Percentiles rank a stretch among this genome's conserved stretches.
phyloP scores from a whole-genome alignment of 2,329 filamentous ascomycete species.

The Fusarium sp. region DNA sequence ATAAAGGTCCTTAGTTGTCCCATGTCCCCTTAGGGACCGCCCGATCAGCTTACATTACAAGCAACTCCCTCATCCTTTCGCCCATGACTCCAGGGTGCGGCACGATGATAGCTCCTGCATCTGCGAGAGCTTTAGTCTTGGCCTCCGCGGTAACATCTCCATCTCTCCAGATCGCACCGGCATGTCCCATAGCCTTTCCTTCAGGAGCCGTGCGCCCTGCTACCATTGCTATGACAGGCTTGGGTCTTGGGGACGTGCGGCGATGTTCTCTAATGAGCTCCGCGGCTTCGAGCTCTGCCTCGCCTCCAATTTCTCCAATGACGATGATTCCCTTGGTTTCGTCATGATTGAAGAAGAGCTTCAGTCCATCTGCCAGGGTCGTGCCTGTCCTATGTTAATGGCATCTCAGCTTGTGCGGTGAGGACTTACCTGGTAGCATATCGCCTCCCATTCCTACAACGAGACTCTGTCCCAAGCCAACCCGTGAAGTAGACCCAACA shows the following conservation, averaged over 20 bases:
- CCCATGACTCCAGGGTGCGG: conserved; percentile 53
- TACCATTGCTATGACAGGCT: conserved; percentile 71
- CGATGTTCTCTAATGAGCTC: conserved; percentile 75
- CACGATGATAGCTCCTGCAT: conserved; percentile 50
- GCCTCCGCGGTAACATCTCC: conserved; percentile 45
- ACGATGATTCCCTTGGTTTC: conserved; percentile 77
- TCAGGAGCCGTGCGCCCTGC: conserved; percentile 69
- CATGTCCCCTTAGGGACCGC: no score
- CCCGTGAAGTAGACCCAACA: conserved; percentile 76
- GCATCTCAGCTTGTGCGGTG: accelerated
- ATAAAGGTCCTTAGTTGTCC: no score
- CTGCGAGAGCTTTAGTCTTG: conserved; percentile 48
- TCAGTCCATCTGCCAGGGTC: conserved; percentile 75
- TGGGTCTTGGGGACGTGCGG: conserved; percentile 63
- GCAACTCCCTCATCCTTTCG: conserved; percentile 45
- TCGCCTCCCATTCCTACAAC: conserved; percentile 84
- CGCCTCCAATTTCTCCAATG: conserved; percentile 77
- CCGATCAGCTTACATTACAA: conserved; percentile 31
- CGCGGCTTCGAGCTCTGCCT: conserved; percentile 75
- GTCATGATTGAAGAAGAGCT: conserved; percentile 71
- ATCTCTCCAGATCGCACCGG: conserved; percentile 65
- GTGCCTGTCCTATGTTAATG: conserved; percentile 51
- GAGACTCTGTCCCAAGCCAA: conserved; percentile 79
- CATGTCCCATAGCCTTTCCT: conserved; percentile 76
- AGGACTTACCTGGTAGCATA: conserved; percentile 66